These are phyloP conservation scores for Yarrowia divulgata DNA, from an alignment of 805 yeast genomes.

Conservation along the genomic window DNA sequence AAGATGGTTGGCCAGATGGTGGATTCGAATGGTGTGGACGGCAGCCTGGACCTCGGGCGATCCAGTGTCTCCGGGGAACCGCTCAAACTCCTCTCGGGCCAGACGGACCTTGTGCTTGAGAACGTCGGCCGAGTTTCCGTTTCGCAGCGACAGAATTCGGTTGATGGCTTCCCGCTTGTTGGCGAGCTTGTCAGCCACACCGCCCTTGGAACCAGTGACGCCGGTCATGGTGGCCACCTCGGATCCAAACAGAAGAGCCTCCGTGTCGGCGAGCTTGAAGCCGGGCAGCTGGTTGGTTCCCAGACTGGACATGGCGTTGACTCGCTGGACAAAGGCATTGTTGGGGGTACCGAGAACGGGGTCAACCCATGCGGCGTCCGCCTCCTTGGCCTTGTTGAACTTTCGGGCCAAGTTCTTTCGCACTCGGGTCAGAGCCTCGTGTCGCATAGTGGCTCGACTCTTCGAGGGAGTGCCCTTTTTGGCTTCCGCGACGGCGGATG, in stretches of 20 bases:
- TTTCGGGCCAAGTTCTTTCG: constrained; percentile 47
- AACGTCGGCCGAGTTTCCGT: constrained; percentile 66
- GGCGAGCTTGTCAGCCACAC: constrained; percentile 53
- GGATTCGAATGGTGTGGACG: constrained; percentile 79
- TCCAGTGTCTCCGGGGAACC: constrained; percentile 90
- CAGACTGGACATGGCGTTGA: constrained; percentile 70
- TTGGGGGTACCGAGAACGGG: constrained; percentile 81
- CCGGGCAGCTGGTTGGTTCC: constrained; percentile 69
- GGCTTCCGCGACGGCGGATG: constrained; percentile 26
- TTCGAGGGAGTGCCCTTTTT: constrained; percentile 30
- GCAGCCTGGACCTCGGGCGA: constrained; percentile 98
- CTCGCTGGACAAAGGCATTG: constrained; percentile 71
- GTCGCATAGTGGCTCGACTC: constrained; percentile 13
- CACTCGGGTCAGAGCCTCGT: constrained; percentile 41
- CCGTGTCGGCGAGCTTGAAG: constrained; percentile 68
- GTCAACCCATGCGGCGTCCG: constrained; percentile 59
- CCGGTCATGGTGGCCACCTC: constrained; percentile 63
- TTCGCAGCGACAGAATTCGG: constrained; percentile 76
- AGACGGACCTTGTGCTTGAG: constrained; percentile 63
- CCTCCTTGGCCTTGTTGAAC: constrained; percentile 44
- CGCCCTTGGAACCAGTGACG: constrained; percentile 43
- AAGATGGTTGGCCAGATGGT: constrained; percentile 76
- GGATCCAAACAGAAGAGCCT: constrained; percentile 78
- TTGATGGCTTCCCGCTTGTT: constrained; percentile 69
- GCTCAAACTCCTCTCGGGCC: constrained; percentile 80